Conservation (phyloP, 768 basidiomycete species). For the Lentinula detonsa region DNA sequence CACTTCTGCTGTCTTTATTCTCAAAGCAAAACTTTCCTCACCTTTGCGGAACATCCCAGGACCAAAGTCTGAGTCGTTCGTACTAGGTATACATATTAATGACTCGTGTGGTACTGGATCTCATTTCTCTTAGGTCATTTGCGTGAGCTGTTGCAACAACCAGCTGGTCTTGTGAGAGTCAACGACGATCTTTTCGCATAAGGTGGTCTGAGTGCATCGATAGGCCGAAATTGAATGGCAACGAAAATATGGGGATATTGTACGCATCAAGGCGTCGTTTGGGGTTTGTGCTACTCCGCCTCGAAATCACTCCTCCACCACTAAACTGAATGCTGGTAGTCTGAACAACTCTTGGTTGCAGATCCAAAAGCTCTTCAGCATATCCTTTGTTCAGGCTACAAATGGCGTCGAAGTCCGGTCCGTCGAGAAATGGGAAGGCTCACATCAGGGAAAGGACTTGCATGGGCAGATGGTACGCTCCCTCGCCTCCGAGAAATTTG, state of each 20-base stretch:
- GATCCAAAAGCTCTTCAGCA: conserved; percentile 27
- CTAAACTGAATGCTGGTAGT: conserved; percentile 15
- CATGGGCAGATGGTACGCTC: conserved; percentile 21
- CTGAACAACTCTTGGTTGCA: conserved; percentile 16
- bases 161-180: not conserved
- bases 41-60: not conserved
- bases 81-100: no score
- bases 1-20: not conserved
- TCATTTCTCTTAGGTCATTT: conserved; percentile 2
- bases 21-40: not conserved
- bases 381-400: conserved; percentile 24
- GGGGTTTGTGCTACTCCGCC: not conserved
- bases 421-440: conserved; percentile 15
- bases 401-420: conserved; percentile 18
- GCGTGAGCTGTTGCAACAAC: not conserved
- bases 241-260: conserved; percentile 2
- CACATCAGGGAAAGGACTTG: conserved; percentile 18
- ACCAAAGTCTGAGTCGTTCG: no score
- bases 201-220: no score
- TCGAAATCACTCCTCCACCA: not conserved
- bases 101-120: no score
- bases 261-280: conserved; percentile 3
- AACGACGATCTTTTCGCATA: not conserved
- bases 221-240: conserved; percentile 6
- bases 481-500: not conserved